Conservation (phyloP, 768 basidiomycete species). For the Boletus pseudo-olivaceus region DNA sequence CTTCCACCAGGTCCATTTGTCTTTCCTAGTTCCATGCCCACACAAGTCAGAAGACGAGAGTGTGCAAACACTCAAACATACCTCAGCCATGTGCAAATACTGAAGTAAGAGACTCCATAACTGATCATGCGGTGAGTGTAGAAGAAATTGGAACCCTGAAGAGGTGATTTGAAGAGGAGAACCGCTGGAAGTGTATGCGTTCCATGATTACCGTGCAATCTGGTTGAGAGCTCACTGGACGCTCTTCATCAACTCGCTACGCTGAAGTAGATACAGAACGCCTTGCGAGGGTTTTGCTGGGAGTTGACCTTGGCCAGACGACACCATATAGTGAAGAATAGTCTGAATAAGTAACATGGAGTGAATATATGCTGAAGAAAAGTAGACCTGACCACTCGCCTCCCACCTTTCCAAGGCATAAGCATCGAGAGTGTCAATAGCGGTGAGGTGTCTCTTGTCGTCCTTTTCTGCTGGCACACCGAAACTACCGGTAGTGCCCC, state of each 20-base stretch:
- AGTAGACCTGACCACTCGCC: constrained; percentile 40
- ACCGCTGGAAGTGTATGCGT: constrained; percentile 37
- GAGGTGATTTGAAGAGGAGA: constrained; percentile 80
- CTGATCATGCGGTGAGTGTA: constrained; percentile 92
- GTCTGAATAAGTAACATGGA: constrained; percentile 48
- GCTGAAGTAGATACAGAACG: constrained; percentile 77
- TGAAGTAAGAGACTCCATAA: constrained; percentile 92
- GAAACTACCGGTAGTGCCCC: constrained; percentile 78
- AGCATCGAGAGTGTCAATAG: constrained; percentile 63
- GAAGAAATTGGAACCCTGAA: constrained; percentile 91
- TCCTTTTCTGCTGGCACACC: constrained; percentile 71
- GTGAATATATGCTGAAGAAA: not conserved
- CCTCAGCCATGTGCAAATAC: constrained; percentile 85
- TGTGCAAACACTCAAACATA: constrained; percentile 29
- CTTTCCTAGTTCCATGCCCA: constrained; percentile 52
- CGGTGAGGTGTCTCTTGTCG: constrained; percentile 52
- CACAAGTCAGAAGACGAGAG: constrained; percentile 14
- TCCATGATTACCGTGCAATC: not conserved
- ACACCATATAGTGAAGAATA: constrained; percentile 97
- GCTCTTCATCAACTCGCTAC: constrained; percentile 82
- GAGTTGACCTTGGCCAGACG: constrained; percentile 76
- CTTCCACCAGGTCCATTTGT: constrained; percentile 89
- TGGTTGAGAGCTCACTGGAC: constrained; percentile 47
- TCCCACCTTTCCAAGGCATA: constrained; percentile 91
- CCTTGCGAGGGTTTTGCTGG: constrained; percentile 75